These are phyloP conservation scores for Beauveria sp. DNA, from an alignment of 2,329 filamentous ascomycete genomes.

Conservation along the genomic window DNA sequence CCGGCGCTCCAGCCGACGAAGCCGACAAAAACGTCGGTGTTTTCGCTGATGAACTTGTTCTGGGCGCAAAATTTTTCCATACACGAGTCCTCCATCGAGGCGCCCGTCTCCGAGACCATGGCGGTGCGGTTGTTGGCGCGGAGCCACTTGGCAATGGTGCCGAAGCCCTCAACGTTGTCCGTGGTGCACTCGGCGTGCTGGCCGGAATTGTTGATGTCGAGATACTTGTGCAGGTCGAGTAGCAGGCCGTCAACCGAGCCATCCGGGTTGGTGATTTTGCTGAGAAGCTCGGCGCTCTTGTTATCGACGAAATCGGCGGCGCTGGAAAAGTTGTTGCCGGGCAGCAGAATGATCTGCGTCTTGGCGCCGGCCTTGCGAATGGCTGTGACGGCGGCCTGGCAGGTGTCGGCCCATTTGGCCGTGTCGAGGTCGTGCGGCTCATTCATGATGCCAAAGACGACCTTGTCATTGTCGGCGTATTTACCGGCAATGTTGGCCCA, in stretches of 20 bases:
- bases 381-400: constrained; percentile 56
- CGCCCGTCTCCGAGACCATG: constrained; percentile 46
- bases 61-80: constrained; percentile 37
- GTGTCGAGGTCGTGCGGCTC: constrained; percentile 57
- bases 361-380: constrained; percentile 59
- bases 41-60: constrained; percentile 37
- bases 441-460: constrained; percentile 63
- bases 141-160: constrained; percentile 34
- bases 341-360: constrained; percentile 54
- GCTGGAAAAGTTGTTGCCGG: constrained; percentile 52
- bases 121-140: constrained; percentile 39
- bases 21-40: constrained; percentile 39
- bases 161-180: constrained; percentile 43
- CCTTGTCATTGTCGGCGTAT: constrained; percentile 45
- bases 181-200: constrained; percentile 43
- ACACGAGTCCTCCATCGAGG: constrained; percentile 35
- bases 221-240: constrained; percentile 54
- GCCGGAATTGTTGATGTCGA: constrained; percentile 50
- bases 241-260: constrained; percentile 48
- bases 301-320: constrained; percentile 40
- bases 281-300: constrained; percentile 43
- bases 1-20: constrained; percentile 41
- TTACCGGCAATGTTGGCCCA: constrained; percentile 52
- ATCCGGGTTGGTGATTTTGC: constrained; percentile 50
- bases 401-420: constrained; percentile 48